Evolutionary conservation across 2,329 filamentous ascomycete species (phyloP).

Genomic region (Elsinoe batatas): DNA sequence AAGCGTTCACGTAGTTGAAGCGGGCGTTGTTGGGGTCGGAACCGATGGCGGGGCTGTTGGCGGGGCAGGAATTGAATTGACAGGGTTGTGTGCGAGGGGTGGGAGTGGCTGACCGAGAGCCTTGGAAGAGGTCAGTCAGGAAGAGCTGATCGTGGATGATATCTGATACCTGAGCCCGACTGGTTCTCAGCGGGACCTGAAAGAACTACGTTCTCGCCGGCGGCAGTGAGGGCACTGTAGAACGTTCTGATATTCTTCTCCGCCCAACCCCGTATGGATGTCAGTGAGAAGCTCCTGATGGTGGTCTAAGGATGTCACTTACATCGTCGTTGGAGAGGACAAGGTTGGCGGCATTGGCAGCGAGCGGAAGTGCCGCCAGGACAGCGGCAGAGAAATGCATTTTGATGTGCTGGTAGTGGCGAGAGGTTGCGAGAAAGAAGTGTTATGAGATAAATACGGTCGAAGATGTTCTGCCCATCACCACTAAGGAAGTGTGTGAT

Average conservation of each 20-base stretch:
- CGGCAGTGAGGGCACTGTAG: slow-evolving; percentile 44
- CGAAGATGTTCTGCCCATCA: neutral
- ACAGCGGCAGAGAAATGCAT: slow-evolving; percentile 7
- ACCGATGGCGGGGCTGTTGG: slow-evolving; percentile 47
- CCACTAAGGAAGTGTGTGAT: neutral
- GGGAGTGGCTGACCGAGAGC: slow-evolving; percentile 44
- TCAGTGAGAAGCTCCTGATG: neutral
- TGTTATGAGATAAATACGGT: no score
- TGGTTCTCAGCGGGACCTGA: slow-evolving; percentile 58
- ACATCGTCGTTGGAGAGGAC: slow-evolving; percentile 58
- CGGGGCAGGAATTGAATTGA: slow-evolving; percentile 52
- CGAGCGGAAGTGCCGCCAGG: slow-evolving; percentile 1
- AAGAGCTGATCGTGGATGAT: no score
- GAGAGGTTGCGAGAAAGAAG: neutral
- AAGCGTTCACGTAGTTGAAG: slow-evolving; percentile 65
- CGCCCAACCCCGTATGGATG: slow-evolving; percentile 48
- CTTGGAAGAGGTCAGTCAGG: slow-evolving; percentile 27
- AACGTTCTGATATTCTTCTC: slow-evolving; percentile 56
- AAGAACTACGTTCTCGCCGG: slow-evolving; percentile 53
- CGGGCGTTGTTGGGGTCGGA: slow-evolving; percentile 47
- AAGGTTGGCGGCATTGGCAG: slow-evolving; percentile 34
- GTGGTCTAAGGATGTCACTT: neutral
- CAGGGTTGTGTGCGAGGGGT: slow-evolving; percentile 42
- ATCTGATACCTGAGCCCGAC: slow-evolving; percentile 46
- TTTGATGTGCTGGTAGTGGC: neutral